Conservation (phyloP, 805 yeast genomes). For the Kurtzmaniella fragi region DNA sequence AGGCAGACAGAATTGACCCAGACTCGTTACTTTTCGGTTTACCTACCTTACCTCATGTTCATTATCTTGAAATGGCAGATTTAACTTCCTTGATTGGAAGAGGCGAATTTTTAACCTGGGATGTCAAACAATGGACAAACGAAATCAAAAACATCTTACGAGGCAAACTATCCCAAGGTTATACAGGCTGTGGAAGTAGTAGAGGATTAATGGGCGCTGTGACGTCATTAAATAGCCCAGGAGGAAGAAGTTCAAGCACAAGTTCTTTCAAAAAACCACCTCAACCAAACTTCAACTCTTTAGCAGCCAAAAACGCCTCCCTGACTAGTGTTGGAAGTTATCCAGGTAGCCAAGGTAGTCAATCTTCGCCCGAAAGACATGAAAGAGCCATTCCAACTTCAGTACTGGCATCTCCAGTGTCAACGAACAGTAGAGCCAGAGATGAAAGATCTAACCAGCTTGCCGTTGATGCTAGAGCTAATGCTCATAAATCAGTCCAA, state of each 20-base stretch:
- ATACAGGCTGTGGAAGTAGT: conserved; percentile 72
- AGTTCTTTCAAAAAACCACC: conserved; percentile 4
- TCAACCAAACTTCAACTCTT: not conserved
- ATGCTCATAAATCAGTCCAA: conserved; percentile 32
- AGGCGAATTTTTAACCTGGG: conserved; percentile 31
- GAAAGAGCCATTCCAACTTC: not conserved
- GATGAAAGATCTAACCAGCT: not conserved
- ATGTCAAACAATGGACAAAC: conserved; percentile 28
- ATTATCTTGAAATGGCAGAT: conserved; percentile 34
- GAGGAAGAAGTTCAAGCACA: conserved; percentile 7
- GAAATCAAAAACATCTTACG: conserved; percentile 26
- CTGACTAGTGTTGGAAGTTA: not conserved
- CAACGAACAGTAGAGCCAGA: not conserved
- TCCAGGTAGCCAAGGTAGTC: not conserved
- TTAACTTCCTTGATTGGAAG: conserved; percentile 15
- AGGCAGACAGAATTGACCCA: conserved; percentile 37
- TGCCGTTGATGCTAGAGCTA: conserved; percentile 1
- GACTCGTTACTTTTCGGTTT: conserved; percentile 39
- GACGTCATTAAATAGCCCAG: conserved; percentile 43
- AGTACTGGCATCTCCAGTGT: not conserved
- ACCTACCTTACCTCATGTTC: conserved; percentile 42
- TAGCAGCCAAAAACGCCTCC: not conserved
- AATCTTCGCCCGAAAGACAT: not conserved
- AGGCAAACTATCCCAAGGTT: conserved; percentile 42
- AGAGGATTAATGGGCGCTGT: conserved; percentile 60